A percentile compares a stretch with the other conserved stretches of the same genome.
These are phyloP conservation scores for Trametes coccinea DNA, from an alignment of 768 basidiomycete genomes.

Conservation along the genomic window DNA sequence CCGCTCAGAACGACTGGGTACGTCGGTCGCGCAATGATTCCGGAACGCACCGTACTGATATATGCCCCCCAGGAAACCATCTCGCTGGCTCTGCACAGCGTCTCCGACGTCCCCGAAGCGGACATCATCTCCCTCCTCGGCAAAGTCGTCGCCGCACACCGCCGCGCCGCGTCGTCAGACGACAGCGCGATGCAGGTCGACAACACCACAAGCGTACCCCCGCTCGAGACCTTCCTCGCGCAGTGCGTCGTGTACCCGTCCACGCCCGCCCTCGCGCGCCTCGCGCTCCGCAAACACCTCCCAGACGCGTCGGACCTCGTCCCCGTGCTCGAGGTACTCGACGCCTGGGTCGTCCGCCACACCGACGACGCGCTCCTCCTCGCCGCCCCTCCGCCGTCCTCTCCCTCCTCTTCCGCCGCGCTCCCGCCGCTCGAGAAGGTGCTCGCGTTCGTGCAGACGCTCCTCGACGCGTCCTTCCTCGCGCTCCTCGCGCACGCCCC, in stretches of 20 bases:
- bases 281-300: slow-evolving; percentile 53
- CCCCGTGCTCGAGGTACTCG: slow-evolving; percentile 46
- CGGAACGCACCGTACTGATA: not conserved
- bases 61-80: slow-evolving; percentile 35
- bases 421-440: slow-evolving; percentile 40
- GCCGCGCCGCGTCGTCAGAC: slow-evolving; percentile 22
- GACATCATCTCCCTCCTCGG: slow-evolving; percentile 59
- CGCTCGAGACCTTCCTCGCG: slow-evolving; percentile 40
- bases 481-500: slow-evolving; percentile 63
- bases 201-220: slow-evolving; percentile 30
- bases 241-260: slow-evolving; percentile 42
- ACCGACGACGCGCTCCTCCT: slow-evolving; percentile 40
- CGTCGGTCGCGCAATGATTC: slow-evolving; percentile 17
- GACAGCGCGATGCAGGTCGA: slow-evolving; percentile 42
- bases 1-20: slow-evolving; percentile 69
- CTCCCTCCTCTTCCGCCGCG: not conserved
- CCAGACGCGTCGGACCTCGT: slow-evolving; percentile 51
- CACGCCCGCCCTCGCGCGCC: slow-evolving; percentile 43
- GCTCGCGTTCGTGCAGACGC: slow-evolving; percentile 57
- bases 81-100: slow-evolving; percentile 49
- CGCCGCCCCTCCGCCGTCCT: slow-evolving; percentile 31
- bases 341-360: slow-evolving; percentile 47
- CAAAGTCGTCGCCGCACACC: slow-evolving; percentile 43
- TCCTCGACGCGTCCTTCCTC: slow-evolving; percentile 75
- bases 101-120: slow-evolving; percentile 65